These are phyloP conservation scores for Metschnikowia henanensis DNA, from an alignment of 805 yeast species.

Conservation along the genomic window DNA sequence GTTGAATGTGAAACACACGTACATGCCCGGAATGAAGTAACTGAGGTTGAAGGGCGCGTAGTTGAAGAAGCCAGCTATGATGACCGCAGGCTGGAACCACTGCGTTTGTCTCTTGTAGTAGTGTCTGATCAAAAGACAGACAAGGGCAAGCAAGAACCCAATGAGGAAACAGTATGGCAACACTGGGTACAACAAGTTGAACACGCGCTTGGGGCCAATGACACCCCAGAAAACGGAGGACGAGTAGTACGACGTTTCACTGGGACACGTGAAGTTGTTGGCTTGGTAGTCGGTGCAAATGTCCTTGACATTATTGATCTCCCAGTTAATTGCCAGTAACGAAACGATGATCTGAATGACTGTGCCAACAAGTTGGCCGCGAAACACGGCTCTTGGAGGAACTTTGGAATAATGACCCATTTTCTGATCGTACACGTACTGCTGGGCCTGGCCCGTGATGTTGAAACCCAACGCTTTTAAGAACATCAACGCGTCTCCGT, in stretches of 20 bases:
- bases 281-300: conserved; percentile 32
- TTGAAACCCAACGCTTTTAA: conserved; percentile 49
- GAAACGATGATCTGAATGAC: conserved; percentile 40
- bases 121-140: conserved; percentile 37
- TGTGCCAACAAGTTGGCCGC: conserved; percentile 43
- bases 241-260: conserved; percentile 39
- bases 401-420: conserved; percentile 45
- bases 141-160: conserved; percentile 37
- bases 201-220: conserved; percentile 30
- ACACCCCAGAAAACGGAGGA: conserved; percentile 46
- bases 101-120: conserved; percentile 36
- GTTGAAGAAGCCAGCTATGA: conserved; percentile 51
- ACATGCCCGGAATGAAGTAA: conserved; percentile 15
- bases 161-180: conserved; percentile 36
- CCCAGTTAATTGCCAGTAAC: conserved; percentile 41
- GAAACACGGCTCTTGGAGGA: conserved; percentile 39
- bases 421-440: conserved; percentile 47
- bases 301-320: conserved; percentile 34
- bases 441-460: conserved; percentile 46
- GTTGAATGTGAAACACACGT: conserved; percentile 33
- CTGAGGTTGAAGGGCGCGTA: conserved; percentile 51
- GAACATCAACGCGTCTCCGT: conserved; percentile 48
- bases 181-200: conserved; percentile 13
- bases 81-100: conserved; percentile 37
- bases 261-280: conserved; percentile 39